Percentiles rank a stretch among this genome's conserved stretches.
phyloP scores from a whole-genome alignment of 2,329 filamentous ascomycete species.

The Ceratocystis destructans region DNA sequence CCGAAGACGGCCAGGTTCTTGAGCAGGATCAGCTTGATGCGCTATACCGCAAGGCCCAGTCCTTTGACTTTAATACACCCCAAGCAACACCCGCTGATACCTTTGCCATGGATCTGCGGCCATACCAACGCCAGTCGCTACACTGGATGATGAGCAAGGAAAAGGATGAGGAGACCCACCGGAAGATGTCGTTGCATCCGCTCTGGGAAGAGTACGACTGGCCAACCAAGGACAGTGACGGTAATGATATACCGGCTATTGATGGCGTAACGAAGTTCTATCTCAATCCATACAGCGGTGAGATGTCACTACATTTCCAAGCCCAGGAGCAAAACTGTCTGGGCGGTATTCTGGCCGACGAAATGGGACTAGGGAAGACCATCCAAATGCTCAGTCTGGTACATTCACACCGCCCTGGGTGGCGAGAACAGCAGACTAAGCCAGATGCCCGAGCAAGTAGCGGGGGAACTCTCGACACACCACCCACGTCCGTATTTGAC shows the following conservation, averaged over 20 bases:
- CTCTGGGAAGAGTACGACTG: slow-evolving; percentile 93
- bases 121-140: slow-evolving; percentile 89
- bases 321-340: slow-evolving; percentile 88
- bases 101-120: slow-evolving; percentile 71
- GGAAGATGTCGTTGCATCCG: slow-evolving; percentile 80
- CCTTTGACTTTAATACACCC: slow-evolving; percentile 87
- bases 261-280: slow-evolving; percentile 63
- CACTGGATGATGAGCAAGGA: slow-evolving; percentile 97
- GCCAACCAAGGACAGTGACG: slow-evolving; percentile 78
- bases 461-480: neutral
- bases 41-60: slow-evolving; percentile 89
- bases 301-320: slow-evolving; percentile 82
- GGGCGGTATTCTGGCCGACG: slow-evolving; percentile 83
- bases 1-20: slow-evolving; percentile 66
- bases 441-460: neutral
- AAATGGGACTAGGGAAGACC: slow-evolving; percentile 97
- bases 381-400: slow-evolving; percentile 96
- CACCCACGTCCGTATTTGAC: slow-evolving; percentile 12
- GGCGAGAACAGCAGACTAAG: slow-evolving; percentile 2
- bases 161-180: slow-evolving; percentile 56
- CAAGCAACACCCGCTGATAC: slow-evolving; percentile 69
- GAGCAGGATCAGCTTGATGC: slow-evolving; percentile 92
- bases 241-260: slow-evolving; percentile 54
- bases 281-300: slow-evolving; percentile 92
- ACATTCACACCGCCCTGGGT: slow-evolving; percentile 53